Evolutionary conservation across 345 rosid genomes (phyloP), one percentile per base, ranked within the genome.

Genomic region (Noccaea caerulescens): DNA sequence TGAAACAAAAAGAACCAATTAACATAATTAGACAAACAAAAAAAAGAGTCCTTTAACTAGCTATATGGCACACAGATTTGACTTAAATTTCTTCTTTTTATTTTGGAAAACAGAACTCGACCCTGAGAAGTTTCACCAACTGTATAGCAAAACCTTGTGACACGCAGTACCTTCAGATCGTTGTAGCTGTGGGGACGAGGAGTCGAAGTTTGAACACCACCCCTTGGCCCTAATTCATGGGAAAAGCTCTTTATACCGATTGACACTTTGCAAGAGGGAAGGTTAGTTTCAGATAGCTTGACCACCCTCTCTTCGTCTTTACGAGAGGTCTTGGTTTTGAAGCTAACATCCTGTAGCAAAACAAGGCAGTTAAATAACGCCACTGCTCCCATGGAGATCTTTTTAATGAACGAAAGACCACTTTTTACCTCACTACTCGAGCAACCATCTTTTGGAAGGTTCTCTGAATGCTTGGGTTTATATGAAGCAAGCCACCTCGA

Each of bases 121-220:
- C 9, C 18, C n/a, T 4, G 4, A 52, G 30, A 62, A 37, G 14
- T 34, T 13, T 71, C 52, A 39, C 7, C 10, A 51, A 46, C 25
- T 13, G 30, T 58, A 39, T 5, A 39, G 9, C 53, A 71, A 61
- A 12, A 57, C 38, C 13, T 41, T 61, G 18, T 32, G 36, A 38
- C 25, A 8, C 58, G 30, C 7, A 1, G 36, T 77, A 84, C 96
- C 93, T 83, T 83, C 63, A 89, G 76, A 80, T 89, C 86, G 11
- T 80, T 83, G 80, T 79, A 87, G 79, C 92, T 89, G 63, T 83
- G 93, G 10, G 89, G 84, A 69, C 93, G 87, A 57, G 89, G 83
- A 53, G 72, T 36, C 5, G 79, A 45, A 65, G 77, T 71, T 69
- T 76, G 78, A 73, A 83, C 80, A 76, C 92, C 91, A 77, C 88